Base-by-base conservation (phyloP, 257 asterid species). In the Linderniella brevidens region DNA sequence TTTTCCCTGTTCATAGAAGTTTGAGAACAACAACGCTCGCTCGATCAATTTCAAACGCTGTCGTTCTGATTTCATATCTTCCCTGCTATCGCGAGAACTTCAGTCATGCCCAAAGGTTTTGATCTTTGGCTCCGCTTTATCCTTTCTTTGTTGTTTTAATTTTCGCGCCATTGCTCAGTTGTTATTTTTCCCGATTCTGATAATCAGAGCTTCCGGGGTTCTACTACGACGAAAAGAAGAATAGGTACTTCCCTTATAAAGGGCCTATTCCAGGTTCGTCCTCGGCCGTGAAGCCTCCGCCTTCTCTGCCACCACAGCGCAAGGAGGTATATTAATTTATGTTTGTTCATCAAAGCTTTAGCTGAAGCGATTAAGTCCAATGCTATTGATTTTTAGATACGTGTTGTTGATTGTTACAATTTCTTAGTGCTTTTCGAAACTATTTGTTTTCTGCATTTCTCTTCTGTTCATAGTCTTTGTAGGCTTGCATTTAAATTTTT, bases 251-350 rank as follows among this genome's bases (percentile, higher is more conserved):
- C 48, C 95, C 93, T 20, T 60, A 60, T 46, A 78, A 68, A 64
- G 95, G 95, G 14, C 93, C 90, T 17, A 72, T 80, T 61, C 93
- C 93, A 13, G 93, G 93, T 47, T 78, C 93, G 61, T 79, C 90
- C 18, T 17, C 62, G 1, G 3, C 32, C 6, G 32, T 25, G 12
- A 79, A 69, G 62, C 77, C 82, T 15, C 64, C 77, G 46, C 8
- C 67, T 8, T 14, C 10, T 20, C 55, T 59, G 7, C 54, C 53
- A 9, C 54, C 68, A 5, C 37, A 60, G 10, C 35, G 54, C 20
- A 41, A 39, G 36, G 61, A 50, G 88, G 92, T 76, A 52, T 8
- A 35, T 18, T 16, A 8, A 9, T 19, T 46, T 3, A 3, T 13
- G 3, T 25, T 25, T 25, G 32, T 25, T n/a, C n/a, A n/a, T n/a